Percentiles rank a stretch among this genome's conserved stretches.
Evolutionary conservation across 2,329 filamentous ascomycete genomes (phyloP).

Genomic region (Aspergillus sp.): DNA sequence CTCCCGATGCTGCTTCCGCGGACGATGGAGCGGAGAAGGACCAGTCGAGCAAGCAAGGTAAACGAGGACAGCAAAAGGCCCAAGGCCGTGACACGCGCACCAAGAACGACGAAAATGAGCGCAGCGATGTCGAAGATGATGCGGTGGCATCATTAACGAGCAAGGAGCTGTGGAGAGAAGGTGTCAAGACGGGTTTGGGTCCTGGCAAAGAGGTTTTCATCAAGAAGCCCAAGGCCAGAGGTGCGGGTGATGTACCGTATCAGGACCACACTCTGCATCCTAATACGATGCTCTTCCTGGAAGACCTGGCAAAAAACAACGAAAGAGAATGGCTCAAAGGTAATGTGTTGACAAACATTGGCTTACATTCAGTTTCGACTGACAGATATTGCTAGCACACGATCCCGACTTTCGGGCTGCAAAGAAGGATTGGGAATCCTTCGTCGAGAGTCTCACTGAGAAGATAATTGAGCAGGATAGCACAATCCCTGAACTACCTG

Average conservation of each 20-base stretch:
- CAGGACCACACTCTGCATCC: slow-evolving; percentile 53
- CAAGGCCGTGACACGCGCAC: not conserved
- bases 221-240: slow-evolving; percentile 56
- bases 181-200: slow-evolving; percentile 49
- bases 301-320: slow-evolving; percentile 55
- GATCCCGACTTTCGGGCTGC: slow-evolving; percentile 72
- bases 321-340: slow-evolving; percentile 59
- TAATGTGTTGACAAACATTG: slow-evolving; percentile 23
- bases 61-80: not conserved
- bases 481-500: slow-evolving; percentile 77
- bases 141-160: slow-evolving; percentile 21
- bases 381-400: slow-evolving; percentile 49
- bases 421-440: slow-evolving; percentile 73
- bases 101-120: slow-evolving; percentile 46
- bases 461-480: slow-evolving; percentile 66
- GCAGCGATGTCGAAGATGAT: slow-evolving; percentile 76
- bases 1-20: slow-evolving; percentile 1
- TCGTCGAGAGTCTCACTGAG: slow-evolving; percentile 64
- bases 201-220: slow-evolving; percentile 57
- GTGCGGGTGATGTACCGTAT: slow-evolving; percentile 54
- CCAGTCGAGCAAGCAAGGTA: not conserved
- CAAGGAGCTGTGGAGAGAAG: slow-evolving; percentile 51
- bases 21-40: not conserved
- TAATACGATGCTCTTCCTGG: slow-evolving; percentile 56
- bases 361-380: slow-evolving; percentile 3